phyloP scores from a whole-genome alignment of 2,329 filamentous ascomycete species.

The Pseudopithomyces chartarum region DNA sequence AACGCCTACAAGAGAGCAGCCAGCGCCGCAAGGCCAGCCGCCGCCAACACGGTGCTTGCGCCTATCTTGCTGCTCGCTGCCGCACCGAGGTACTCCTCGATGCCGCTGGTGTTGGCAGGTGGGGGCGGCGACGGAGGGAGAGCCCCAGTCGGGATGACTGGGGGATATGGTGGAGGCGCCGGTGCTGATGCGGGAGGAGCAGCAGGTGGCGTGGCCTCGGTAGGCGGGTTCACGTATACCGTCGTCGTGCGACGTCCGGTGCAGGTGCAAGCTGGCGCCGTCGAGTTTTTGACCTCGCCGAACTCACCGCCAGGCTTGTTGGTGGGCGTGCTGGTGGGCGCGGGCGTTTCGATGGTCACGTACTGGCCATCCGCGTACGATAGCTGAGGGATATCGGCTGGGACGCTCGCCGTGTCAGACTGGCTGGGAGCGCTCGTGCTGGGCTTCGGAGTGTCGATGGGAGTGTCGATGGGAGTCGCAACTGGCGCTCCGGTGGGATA shows the following conservation, averaged over 20 bases:
- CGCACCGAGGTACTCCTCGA: slow-evolving; percentile 29
- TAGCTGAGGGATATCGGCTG: slow-evolving; percentile 7
- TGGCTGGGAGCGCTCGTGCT: slow-evolving; percentile 1
- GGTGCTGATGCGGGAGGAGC: slow-evolving; percentile 8
- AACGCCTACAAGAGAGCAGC: slow-evolving; percentile 27
- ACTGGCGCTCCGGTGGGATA: slow-evolving; percentile 10
- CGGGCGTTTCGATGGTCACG: slow-evolving; percentile 2
- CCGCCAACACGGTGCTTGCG: slow-evolving; percentile 24
- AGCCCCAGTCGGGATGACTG: background rate
- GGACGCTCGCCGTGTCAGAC: slow-evolving; percentile 5
- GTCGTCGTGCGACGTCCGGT: slow-evolving; percentile 24
- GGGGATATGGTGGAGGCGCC: slow-evolving; percentile 10
- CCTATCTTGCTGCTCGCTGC: slow-evolving; percentile 22
- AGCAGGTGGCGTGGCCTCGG: slow-evolving; percentile 15
- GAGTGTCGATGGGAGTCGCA: background rate
- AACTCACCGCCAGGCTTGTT: slow-evolving; percentile 19
- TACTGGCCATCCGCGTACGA: background rate
- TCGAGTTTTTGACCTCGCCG: slow-evolving; percentile 15
- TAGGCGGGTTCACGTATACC: slow-evolving; percentile 24
- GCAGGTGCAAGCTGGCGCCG: slow-evolving; percentile 17
- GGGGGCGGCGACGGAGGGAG: slow-evolving; percentile 7
- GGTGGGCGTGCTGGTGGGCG: slow-evolving; percentile 9
- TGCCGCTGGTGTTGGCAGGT: slow-evolving; percentile 29
- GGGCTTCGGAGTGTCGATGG: background rate
- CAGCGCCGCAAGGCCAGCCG: slow-evolving; percentile 22